A percentile compares a stretch with the other conserved stretches of the same genome.
Conservation (phyloP, 164 flowering plant genomes). For the Magnolia sinica region DNA sequence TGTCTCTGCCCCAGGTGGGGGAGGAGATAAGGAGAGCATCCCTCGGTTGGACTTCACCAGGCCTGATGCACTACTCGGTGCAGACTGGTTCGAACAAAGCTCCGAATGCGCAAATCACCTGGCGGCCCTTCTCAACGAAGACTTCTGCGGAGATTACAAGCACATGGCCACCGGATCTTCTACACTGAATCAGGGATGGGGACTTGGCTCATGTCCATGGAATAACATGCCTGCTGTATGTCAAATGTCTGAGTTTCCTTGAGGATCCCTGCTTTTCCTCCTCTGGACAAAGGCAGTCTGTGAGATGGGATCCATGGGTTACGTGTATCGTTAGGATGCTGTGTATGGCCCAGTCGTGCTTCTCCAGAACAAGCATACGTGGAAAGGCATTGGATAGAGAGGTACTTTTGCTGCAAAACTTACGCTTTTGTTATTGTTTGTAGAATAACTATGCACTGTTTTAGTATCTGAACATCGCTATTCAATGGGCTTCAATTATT, state of each 20-base stretch:
- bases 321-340: neutral
- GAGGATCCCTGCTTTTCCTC: neutral
- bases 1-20: constrained; percentile 21
- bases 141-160: constrained; percentile 39
- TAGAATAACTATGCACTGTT: constrained; percentile 5
- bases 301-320: neutral
- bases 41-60: constrained; percentile 14
- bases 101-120: constrained; percentile 18
- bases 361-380: neutral
- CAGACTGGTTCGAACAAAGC: constrained; percentile 46
- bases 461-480: constrained; percentile 3
- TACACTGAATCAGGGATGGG: constrained; percentile 37
- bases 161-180: constrained; percentile 26
- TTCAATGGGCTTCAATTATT: constrained; percentile 4
- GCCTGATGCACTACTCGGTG: constrained; percentile 55
- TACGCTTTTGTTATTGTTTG: constrained; percentile 5
- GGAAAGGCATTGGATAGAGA: neutral
- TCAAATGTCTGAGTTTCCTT: constrained; percentile 45
- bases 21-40: constrained; percentile 15
- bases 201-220: constrained; percentile 36
- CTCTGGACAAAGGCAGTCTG: neutral
- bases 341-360: neutral
- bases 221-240: constrained; percentile 58
- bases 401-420: constrained; percentile 3
- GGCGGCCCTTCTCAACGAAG: constrained; percentile 48